These are phyloP conservation scores for Corymbia calophylla DNA, from an alignment of 441 rosid genomes.

Conservation along the genomic window DNA sequence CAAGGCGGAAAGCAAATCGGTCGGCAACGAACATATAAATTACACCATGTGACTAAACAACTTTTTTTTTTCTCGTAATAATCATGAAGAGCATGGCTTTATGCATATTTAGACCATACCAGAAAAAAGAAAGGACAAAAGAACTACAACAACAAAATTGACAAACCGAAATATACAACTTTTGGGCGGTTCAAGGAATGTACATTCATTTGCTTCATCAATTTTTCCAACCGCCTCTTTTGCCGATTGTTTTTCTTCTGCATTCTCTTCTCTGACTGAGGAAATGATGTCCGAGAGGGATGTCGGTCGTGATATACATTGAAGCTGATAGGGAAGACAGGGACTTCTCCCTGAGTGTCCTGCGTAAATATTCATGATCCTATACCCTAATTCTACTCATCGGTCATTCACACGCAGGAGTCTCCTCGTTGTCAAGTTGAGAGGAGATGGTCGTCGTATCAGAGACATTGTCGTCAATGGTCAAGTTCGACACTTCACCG, in stretches of 20 bases:
- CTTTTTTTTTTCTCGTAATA: not conserved
- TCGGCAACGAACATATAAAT: not conserved
- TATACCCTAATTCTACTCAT: not conserved
- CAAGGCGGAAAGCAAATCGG: not conserved
- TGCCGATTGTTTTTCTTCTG: not conserved
- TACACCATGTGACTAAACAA: not conserved
- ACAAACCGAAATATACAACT: not conserved
- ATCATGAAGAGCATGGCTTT: not conserved
- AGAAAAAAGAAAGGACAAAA: not conserved
- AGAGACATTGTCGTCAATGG: constrained; percentile 21
- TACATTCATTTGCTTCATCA: not conserved
- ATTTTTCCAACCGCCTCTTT: not conserved
- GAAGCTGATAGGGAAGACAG: not conserved
- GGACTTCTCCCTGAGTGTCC: not conserved
- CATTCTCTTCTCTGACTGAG: not conserved
- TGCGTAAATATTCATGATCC: not conserved
- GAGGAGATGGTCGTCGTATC: constrained; percentile 59
- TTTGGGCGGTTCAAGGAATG: not conserved
- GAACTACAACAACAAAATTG: not conserved
- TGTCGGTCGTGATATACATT: not conserved
- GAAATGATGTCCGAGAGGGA: not conserved
- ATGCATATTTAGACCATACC: not conserved
- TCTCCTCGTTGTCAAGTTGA: constrained; percentile 39
- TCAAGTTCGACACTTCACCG: constrained; percentile 50
- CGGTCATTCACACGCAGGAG: not conserved